Conservation (phyloP, 2,329 filamentous ascomycete genomes). For the Aspergillus transmontanensis region DNA sequence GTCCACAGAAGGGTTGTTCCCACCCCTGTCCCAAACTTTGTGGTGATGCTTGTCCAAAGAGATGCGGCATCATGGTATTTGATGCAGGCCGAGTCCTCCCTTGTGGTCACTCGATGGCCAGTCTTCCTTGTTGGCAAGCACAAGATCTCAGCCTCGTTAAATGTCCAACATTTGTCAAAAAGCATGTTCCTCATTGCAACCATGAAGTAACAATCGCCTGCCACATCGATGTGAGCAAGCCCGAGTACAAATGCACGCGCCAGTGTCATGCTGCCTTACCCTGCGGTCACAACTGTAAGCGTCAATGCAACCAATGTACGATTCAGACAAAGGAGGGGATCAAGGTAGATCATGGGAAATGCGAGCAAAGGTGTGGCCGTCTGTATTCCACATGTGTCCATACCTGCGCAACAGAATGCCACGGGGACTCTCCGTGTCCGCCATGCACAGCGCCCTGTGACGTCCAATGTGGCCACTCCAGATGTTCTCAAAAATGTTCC, state of each 20-base stretch:
- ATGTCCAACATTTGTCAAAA: constrained; percentile 53
- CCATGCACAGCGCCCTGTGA: constrained; percentile 51
- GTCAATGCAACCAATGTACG: constrained; percentile 53
- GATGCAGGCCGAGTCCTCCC: constrained; percentile 11
- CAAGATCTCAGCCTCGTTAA: constrained; percentile 51
- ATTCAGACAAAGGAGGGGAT: constrained; percentile 33
- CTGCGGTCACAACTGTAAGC: constrained; percentile 63
- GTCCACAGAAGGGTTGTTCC: constrained; percentile 39
- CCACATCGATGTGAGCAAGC: constrained; percentile 44
- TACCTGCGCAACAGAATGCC: constrained; percentile 55
- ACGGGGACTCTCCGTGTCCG: constrained; percentile 42
- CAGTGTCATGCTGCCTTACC: constrained; percentile 50
- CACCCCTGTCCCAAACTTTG: constrained; percentile 47
- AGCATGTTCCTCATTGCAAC: constrained; percentile 56
- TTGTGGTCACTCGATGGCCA: constrained; percentile 34
- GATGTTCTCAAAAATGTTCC: constrained; percentile 45
- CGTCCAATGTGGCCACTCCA: constrained; percentile 57
- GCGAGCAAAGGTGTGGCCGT: constrained; percentile 51
- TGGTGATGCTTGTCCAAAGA: constrained; percentile 42
- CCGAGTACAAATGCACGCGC: constrained; percentile 51
- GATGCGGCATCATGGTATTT: constrained; percentile 27
- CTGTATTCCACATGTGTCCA: constrained; percentile 60
- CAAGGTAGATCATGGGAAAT: constrained; percentile 47
- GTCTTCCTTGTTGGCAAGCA: constrained; percentile 38
- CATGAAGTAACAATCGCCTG: constrained; percentile 59